A percentile compares a stretch with the other conserved stretches of the same genome.
Evolutionary conservation across 2,329 filamentous ascomycete genomes (phyloP).

Genomic region (Sarocladiaceae sp.): DNA sequence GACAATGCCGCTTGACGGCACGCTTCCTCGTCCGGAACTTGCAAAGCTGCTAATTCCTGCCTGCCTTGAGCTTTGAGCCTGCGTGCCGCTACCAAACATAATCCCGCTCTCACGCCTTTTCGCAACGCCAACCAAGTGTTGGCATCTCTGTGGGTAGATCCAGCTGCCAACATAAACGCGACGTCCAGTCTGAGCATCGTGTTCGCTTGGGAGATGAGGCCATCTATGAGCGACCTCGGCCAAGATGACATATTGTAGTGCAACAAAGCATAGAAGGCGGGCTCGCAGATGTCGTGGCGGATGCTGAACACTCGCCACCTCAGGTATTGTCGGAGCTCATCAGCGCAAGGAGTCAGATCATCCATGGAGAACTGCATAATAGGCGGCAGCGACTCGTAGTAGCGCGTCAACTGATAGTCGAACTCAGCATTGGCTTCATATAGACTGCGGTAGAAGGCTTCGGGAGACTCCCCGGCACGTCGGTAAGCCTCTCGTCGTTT

Average conservation of each 20-base stretch:
- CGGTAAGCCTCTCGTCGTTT: slow-evolving; percentile 11
- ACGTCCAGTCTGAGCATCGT: slow-evolving; percentile 2
- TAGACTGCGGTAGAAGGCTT: slow-evolving; percentile 6
- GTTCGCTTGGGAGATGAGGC: neutral
- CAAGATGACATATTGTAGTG: neutral
- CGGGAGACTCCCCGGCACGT: neutral
- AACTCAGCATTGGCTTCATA: slow-evolving; percentile 2
- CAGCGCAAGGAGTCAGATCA: neutral
- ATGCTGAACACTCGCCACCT: slow-evolving; percentile 8
- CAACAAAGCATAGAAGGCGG: slow-evolving; percentile 2
- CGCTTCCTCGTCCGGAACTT: neutral
- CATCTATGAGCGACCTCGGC: neutral
- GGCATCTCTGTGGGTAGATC: neutral
- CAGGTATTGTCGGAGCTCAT: slow-evolving; percentile 9
- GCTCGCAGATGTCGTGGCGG: slow-evolving; percentile 9
- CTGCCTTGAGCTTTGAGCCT: neutral
- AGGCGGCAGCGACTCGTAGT: slow-evolving; percentile 5
- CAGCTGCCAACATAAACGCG: slow-evolving; percentile 8
- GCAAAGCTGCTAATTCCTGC: neutral
- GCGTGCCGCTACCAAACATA: slow-evolving; percentile 2
- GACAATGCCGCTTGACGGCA: neutral
- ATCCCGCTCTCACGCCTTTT: slow-evolving; percentile 2
- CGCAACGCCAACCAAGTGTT: slow-evolving; percentile 10
- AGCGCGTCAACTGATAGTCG: slow-evolving; percentile 6
- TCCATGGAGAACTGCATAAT: neutral